Percentiles rank a stretch among this genome's conserved stretches.
Conservation (phyloP, 345 rosid species). For the Pugionium dolabratum region DNA sequence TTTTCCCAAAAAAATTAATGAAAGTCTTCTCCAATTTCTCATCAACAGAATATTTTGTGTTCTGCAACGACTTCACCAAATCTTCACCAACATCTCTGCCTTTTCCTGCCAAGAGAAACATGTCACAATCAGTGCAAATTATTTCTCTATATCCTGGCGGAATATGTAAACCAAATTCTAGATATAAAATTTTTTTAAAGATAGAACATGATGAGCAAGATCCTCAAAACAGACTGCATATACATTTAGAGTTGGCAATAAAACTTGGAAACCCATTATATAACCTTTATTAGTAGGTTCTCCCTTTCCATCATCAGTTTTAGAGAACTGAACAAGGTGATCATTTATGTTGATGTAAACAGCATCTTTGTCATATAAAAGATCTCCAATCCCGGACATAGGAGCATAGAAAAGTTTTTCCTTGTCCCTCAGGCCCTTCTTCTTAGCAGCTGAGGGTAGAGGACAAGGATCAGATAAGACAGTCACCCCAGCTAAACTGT, state of each 20-base stretch:
- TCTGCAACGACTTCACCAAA: constrained; percentile 82
- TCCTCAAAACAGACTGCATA: constrained; percentile 4
- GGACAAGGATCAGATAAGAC: constrained; percentile 93
- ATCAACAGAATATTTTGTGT: constrained; percentile 76
- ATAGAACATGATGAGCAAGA: constrained; percentile 10
- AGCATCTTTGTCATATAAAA: constrained; percentile 94
- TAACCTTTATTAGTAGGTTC: constrained; percentile 64
- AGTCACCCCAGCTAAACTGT: constrained; percentile 71
- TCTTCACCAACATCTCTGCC: constrained; percentile 77
- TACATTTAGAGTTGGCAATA: constrained; percentile 11
- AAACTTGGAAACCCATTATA: constrained; percentile 22
- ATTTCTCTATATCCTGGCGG: not conserved
- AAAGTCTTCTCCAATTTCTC: constrained; percentile 81
- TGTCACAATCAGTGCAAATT: constrained; percentile 11
- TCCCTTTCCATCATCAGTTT: constrained; percentile 59
- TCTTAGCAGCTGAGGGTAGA: constrained; percentile 86
- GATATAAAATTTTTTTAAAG: not conserved
- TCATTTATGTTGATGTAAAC: constrained; percentile 92
- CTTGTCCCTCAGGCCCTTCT: constrained; percentile 84
- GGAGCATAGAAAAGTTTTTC: constrained; percentile 96
- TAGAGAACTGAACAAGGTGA: constrained; percentile 85
- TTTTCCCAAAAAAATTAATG: constrained; percentile 65
- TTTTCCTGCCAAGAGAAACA: constrained; percentile 54
- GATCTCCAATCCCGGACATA: constrained; percentile 96
- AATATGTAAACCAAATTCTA: constrained; percentile 23